These are phyloP conservation scores for Sonneratia caseolaris DNA, from an alignment of 345 rosid genomes.

Conservation along the genomic window DNA sequence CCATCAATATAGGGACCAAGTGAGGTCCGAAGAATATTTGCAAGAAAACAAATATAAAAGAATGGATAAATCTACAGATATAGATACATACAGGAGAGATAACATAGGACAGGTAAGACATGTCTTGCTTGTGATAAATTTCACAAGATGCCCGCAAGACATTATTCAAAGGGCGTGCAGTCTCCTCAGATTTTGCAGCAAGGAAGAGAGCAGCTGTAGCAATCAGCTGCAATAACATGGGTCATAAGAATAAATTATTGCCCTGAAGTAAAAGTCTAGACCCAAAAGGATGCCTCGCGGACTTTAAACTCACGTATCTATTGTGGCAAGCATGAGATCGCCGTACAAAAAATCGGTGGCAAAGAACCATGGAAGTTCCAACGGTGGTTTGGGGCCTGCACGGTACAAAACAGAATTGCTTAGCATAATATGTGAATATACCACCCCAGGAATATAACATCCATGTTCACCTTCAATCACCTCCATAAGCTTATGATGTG, in stretches of 20 bases:
- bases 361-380: conserved; percentile 73
- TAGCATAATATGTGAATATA: conserved; percentile 4
- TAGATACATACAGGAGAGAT: conserved; percentile 54
- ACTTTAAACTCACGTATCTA: conserved; percentile 54
- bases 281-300: not conserved
- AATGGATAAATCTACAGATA: not conserved
- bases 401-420: not conserved
- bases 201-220: conserved; percentile 75
- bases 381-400: conserved; percentile 70
- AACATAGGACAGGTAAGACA: conserved; percentile 44
- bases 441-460: not conserved
- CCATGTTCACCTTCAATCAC: not conserved
- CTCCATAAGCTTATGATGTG: not conserved
- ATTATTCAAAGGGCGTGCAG: conserved; percentile 60
- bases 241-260: conserved; percentile 1
- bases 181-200: conserved; percentile 77
- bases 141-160: conserved; percentile 50
- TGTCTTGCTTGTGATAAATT: conserved; percentile 56
- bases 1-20: not conserved
- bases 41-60: conserved; percentile 1
- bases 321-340: conserved; percentile 79
- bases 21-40: not conserved
- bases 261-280: not conserved
- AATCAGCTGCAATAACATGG: conserved; percentile 38
- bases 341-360: conserved; percentile 71